Percentiles rank a stretch among this genome's conserved stretches.
Evolutionary conservation across 2,329 filamentous ascomycete species (phyloP).

Genomic region (Fusarium penzigii): DNA sequence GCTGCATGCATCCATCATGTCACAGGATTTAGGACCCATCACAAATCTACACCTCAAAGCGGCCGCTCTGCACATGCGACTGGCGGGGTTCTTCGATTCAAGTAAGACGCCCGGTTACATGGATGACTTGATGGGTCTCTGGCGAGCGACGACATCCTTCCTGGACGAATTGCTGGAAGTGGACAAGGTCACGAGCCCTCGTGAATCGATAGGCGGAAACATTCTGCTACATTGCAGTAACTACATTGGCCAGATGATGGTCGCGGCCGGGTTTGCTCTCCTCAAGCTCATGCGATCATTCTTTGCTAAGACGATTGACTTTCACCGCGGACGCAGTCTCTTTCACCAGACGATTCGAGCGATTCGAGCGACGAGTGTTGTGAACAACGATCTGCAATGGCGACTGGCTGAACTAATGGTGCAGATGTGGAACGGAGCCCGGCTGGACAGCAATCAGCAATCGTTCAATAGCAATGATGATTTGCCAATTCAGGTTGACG

Average conservation of each 20-base stretch:
- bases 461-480: slow-evolving; percentile 52
- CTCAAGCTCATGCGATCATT: slow-evolving; percentile 78
- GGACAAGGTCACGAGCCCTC: slow-evolving; percentile 48
- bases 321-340: slow-evolving; percentile 64
- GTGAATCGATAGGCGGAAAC: slow-evolving; percentile 48
- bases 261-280: slow-evolving; percentile 76
- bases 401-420: slow-evolving; percentile 82
- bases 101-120: slow-evolving; percentile 70
- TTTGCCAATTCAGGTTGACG: slow-evolving; percentile 58
- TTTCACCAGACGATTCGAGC: slow-evolving; percentile 72
- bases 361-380: slow-evolving; percentile 72
- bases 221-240: slow-evolving; percentile 69
- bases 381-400: slow-evolving; percentile 77
- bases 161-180: slow-evolving; percentile 64
- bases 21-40: slow-evolving; percentile 58
- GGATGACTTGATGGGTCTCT: slow-evolving; percentile 74
- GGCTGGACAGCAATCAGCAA: slow-evolving; percentile 50
- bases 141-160: slow-evolving; percentile 70
- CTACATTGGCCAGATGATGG: slow-evolving; percentile 82
- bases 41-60: slow-evolving; percentile 70
- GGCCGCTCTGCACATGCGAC: slow-evolving; percentile 71
- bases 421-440: slow-evolving; percentile 79
- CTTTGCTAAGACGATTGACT: slow-evolving; percentile 72
- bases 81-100: slow-evolving; percentile 81
- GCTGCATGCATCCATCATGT: slow-evolving; percentile 61